Evolutionary conservation across 2,329 filamentous ascomycete genomes (phyloP), one percentile per base, ranked within the genome.

Genomic region (Sclerotinia trifoliorum): DNA sequence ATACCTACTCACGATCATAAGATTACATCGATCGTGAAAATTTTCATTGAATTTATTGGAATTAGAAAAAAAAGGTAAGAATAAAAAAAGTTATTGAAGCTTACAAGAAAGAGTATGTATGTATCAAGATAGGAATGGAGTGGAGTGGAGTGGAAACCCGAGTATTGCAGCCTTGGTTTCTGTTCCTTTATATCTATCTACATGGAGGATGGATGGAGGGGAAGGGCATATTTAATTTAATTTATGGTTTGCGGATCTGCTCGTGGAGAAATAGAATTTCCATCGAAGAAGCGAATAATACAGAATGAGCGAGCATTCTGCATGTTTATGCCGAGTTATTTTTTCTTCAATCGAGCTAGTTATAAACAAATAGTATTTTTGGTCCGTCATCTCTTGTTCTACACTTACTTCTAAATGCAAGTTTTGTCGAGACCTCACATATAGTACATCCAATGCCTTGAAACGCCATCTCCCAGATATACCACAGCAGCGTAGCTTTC

Each of bases 381-480:
- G 55, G 32, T 51, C 44, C n/a, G 29, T 55, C 44, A 66, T 58
- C 54, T 49, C 29, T 51, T 48, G 26, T 39, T 61, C 65, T 46
- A 61, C 55, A 44, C 63, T 21, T 66, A 44, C 63, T 21, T 66
- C 63, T 58, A 66, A 21, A 58, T 66, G 63, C 55, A 66, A 55
- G 61, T 58, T 10, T 26, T 10, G 21, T 66, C 44, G 65, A 61
- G 65, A 60, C 44, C 65, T 66, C 55, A 66, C 32, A 61, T 66
- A 66, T 61, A 66, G 44, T 66, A 66, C 65, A 66, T 60, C 65
- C 19, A 56, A 67, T 69, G 42, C 58, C 68, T 65, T 63, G 46
- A 69, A 69, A 69, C 68, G 68, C 68, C 68, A 58, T 66, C 64
- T 64, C 64, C 63, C 65, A 55, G 48, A 51, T 69, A 68, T 66